Conservation (phyloP, 75 land plant species). For the Adiantum capillusveneris region DNA sequence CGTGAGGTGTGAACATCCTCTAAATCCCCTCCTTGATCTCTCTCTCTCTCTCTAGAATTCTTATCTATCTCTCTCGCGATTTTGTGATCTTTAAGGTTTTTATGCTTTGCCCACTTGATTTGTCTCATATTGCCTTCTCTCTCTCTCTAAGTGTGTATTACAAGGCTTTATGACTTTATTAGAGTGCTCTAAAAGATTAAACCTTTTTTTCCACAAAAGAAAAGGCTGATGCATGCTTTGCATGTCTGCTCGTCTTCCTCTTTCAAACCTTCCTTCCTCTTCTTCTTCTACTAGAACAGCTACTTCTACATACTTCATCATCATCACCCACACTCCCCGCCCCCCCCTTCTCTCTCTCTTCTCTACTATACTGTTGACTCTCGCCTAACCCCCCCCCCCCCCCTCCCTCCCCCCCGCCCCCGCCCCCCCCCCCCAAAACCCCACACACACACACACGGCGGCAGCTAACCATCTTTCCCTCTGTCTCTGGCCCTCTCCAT, state of each 20-base stretch:
- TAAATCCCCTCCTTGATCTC: too few species aligned
- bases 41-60: too few species aligned
- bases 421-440: neutral
- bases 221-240: too few species aligned
- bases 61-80: too few species aligned
- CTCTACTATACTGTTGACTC: neutral
- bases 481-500: neutral
- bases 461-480: neutral
- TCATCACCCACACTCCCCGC: neutral
- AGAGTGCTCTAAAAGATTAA: too few species aligned
- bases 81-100: too few species aligned
- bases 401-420: neutral
- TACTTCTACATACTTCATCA: neutral
- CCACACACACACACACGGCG: neutral
- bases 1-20: too few species aligned
- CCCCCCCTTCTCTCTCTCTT: neutral
- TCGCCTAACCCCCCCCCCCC: neutral
- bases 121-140: too few species aligned
- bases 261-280: neutral
- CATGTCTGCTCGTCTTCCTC: slow-evolving; percentile 4
- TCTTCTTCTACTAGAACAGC: neutral
- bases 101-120: too few species aligned
- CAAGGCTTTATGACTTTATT: too few species aligned
- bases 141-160: too few species aligned
- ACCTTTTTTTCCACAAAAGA: too few species aligned